Conservation (phyloP, 1,139 yeast species). For the Sugiyamaella paludigena region DNA sequence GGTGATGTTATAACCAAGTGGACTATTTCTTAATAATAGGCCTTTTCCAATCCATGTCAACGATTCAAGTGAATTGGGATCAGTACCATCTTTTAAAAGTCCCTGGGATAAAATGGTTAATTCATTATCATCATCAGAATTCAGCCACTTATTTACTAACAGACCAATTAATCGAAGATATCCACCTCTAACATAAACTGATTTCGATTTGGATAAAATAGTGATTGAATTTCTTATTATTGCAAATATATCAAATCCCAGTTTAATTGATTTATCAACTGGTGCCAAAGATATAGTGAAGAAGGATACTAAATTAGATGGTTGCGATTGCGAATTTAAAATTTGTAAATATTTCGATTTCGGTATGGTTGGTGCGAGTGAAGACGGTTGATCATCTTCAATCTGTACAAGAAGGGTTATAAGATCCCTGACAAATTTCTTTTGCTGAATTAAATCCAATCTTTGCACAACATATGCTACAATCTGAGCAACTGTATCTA, state of each 20-base stretch:
- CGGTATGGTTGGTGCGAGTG: too few species aligned
- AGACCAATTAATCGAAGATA: conserved; percentile 60
- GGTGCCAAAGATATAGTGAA: conserved; percentile 38
- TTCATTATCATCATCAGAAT: conserved; percentile 8
- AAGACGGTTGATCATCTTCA: conserved; percentile 3
- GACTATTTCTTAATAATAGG: conserved; percentile 57
- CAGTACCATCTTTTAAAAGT: conserved; percentile 6
- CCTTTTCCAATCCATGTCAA: conserved; percentile 73
- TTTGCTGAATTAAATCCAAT: not conserved
- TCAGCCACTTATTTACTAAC: conserved; percentile 54
- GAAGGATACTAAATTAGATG: conserved; percentile 47
- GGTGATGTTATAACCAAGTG: conserved; percentile 44
- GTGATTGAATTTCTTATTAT: conserved; percentile 29
- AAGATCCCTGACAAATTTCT: conserved; percentile 12
- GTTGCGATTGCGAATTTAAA: conserved; percentile 20
- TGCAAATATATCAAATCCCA: conserved; percentile 9
- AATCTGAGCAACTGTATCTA: conserved; percentile 24
- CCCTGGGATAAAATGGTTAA: conserved; percentile 3
- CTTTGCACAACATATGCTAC: conserved; percentile 1
- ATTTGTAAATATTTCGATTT: too few species aligned
- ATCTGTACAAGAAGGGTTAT: conserved; percentile 24
- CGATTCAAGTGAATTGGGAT: conserved; percentile 47
- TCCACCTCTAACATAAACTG: conserved; percentile 46
- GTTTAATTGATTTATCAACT: conserved; percentile 19
- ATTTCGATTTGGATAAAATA: conserved; percentile 27